A percentile compares a stretch with the other conserved stretches of the same genome.
phyloP scores from a whole-genome alignment of 805 yeast species.

The Tanozyma kutaoensis region DNA sequence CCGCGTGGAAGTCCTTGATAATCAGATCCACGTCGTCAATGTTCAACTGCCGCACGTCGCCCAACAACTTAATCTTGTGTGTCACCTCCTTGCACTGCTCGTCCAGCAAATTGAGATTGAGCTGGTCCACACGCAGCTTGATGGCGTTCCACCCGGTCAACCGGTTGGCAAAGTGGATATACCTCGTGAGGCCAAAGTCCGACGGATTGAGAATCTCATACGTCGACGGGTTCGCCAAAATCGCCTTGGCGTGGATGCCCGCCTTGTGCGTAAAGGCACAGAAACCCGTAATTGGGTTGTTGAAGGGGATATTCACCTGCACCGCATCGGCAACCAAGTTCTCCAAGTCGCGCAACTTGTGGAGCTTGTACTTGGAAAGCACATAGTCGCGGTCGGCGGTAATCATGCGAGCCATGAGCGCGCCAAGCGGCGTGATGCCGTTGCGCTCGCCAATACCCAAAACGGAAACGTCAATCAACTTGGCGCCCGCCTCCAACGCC shows the following conservation, averaged over 20 bases:
- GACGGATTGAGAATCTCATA: slow-evolving; percentile 45
- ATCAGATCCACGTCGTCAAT: slow-evolving; percentile 51
- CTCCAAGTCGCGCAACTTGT: slow-evolving; percentile 44
- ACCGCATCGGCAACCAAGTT: slow-evolving; percentile 47
- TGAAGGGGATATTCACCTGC: slow-evolving; percentile 45
- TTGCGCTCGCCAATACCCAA: slow-evolving; percentile 54
- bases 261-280: slow-evolving; percentile 56
- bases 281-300: slow-evolving; percentile 52
- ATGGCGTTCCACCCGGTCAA: slow-evolving; percentile 55
- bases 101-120: slow-evolving; percentile 41
- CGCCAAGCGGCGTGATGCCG: slow-evolving; percentile 51
- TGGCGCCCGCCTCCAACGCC: slow-evolving; percentile 51
- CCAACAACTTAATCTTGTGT: slow-evolving; percentile 39
- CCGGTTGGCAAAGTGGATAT: slow-evolving; percentile 48
- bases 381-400: slow-evolving; percentile 49
- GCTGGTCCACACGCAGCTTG: slow-evolving; percentile 47
- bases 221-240: slow-evolving; percentile 50
- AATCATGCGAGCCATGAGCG: slow-evolving; percentile 51
- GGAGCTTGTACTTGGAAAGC: slow-evolving; percentile 41
- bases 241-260: slow-evolving; percentile 51
- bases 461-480: slow-evolving; percentile 43
- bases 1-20: slow-evolving; percentile 40
- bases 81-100: slow-evolving; percentile 47
- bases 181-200: slow-evolving; percentile 49
- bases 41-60: slow-evolving; percentile 46